phyloP scores from a whole-genome alignment of 1,139 yeast genomes.

The Zygosaccharomyces sapae region DNA sequence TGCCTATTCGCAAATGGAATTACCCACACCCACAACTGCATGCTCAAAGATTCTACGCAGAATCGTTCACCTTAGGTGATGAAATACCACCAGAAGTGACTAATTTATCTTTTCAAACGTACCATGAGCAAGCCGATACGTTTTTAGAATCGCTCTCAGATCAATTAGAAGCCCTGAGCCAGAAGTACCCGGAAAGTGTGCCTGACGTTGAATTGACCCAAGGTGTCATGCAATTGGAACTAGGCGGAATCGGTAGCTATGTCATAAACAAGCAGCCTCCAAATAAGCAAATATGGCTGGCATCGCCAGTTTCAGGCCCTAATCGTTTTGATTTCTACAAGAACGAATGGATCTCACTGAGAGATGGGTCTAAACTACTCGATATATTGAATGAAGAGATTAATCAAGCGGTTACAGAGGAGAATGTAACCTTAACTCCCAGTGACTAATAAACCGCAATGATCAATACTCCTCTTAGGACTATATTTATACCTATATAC shows the following conservation, averaged over 20 bases:
- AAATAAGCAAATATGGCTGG: constrained; percentile 87
- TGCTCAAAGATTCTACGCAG: constrained; percentile 5
- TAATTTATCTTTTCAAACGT: constrained; percentile 45
- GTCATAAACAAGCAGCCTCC: constrained; percentile 94
- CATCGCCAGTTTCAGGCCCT: constrained; percentile 92
- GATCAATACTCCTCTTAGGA: not conserved
- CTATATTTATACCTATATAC: not conserved
- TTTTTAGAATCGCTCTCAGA: constrained; percentile 64
- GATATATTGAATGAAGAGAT: constrained; percentile 51
- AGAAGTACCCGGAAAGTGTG: constrained; percentile 48
- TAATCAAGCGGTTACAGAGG: constrained; percentile 35
- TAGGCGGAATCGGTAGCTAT: constrained; percentile 71
- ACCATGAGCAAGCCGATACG: constrained; percentile 54
- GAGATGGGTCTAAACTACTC: constrained; percentile 50
- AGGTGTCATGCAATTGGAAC: constrained; percentile 71
- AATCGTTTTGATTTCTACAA: constrained; percentile 59
- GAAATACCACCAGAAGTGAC: constrained; percentile 49
- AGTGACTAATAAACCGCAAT: not conserved
- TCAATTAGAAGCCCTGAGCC: constrained; percentile 62
- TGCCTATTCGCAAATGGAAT: not conserved
- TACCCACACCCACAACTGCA: not conserved
- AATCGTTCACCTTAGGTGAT: constrained; percentile 47
- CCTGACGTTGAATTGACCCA: constrained; percentile 73
- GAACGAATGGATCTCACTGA: constrained; percentile 57
- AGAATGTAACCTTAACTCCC: constrained; percentile 5